Evolutionary conservation across 192 early-diverging fungal species (phyloP).

Genomic region (Rhizoclosmatium globosum): DNA sequence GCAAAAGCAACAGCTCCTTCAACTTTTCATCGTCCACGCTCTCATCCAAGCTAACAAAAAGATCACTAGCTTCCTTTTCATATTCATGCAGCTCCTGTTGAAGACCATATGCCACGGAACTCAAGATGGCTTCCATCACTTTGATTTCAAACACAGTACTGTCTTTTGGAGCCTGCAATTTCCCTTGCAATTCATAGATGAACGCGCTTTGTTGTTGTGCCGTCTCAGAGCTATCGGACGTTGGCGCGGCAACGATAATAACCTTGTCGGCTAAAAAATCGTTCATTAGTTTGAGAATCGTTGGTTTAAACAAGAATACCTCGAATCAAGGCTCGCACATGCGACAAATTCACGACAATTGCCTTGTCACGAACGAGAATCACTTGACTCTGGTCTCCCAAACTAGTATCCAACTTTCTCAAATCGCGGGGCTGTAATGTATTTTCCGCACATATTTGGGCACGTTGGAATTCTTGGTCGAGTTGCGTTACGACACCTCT

Average conservation of each 20-base stretch:
- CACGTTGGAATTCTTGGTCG: constrained; percentile 80
- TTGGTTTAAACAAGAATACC: constrained; percentile 36
- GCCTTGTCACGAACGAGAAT: constrained; percentile 84
- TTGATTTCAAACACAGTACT: constrained; percentile 45
- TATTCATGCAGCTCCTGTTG: constrained; percentile 67
- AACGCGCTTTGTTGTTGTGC: constrained; percentile 70
- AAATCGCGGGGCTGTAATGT: constrained; percentile 86
- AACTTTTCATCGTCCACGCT: constrained; percentile 77
- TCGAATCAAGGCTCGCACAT: constrained; percentile 84
- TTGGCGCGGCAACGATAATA: constrained; percentile 69
- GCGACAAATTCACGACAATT: constrained; percentile 82
- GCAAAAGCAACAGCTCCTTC: constrained; percentile 78
- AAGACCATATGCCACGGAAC: constrained; percentile 69
- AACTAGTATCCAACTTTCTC: constrained; percentile 73
- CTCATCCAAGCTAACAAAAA: constrained; percentile 77
- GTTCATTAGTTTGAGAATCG: not conserved
- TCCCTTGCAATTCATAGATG: constrained; percentile 81
- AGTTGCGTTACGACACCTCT: constrained; percentile 72
- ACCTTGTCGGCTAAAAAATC: constrained; percentile 65
- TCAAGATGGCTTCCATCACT: constrained; percentile 83
- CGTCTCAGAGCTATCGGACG: constrained; percentile 1
- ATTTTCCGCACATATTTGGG: constrained; percentile 80
- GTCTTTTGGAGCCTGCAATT: constrained; percentile 57
- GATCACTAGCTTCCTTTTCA: constrained; percentile 68
- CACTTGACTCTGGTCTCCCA: constrained; percentile 79